phyloP scores from a whole-genome alignment of 1,284 basidiomycete genomes.

The Porodaedalea pini region DNA sequence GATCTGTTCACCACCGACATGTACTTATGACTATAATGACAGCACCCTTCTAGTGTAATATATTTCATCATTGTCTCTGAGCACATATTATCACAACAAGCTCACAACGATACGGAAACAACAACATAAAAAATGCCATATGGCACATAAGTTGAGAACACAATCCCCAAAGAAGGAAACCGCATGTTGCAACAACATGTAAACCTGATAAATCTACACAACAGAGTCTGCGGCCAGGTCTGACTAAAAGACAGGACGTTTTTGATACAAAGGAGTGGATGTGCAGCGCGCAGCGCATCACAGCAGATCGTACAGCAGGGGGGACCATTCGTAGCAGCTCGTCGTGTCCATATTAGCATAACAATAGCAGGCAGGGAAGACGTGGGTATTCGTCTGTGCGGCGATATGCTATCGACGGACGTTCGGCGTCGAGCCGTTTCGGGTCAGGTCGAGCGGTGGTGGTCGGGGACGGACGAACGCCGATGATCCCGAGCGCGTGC shows the following conservation, averaged over 20 bases:
- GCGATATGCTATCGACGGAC: conserved; percentile 2
- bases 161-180: background rate
- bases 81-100: too few species aligned
- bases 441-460: conserved; percentile 32
- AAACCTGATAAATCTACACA: background rate
- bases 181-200: too few species aligned
- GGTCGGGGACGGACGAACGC: conserved; percentile 32
- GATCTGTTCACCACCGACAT: too few species aligned
- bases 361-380: background rate
- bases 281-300: conserved; percentile 18
- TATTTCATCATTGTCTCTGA: too few species aligned
- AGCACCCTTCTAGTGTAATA: too few species aligned
- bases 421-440: conserved; percentile 15
- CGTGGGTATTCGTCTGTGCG: background rate
- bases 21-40: too few species aligned
- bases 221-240: background rate
- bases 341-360: background rate
- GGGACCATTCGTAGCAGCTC: background rate
- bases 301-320: conserved; percentile 9
- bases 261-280: conserved; percentile 14
- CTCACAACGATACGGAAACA: background rate
- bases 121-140: background rate
- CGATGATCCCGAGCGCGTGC: conserved; percentile 39
- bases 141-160: background rate
- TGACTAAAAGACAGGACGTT: conserved; percentile 5